Evolutionary conservation across 2,329 filamentous ascomycete genomes (phyloP), one percentile per base, ranked within the genome.

Genomic region (Colletotrichum destructivum): DNA sequence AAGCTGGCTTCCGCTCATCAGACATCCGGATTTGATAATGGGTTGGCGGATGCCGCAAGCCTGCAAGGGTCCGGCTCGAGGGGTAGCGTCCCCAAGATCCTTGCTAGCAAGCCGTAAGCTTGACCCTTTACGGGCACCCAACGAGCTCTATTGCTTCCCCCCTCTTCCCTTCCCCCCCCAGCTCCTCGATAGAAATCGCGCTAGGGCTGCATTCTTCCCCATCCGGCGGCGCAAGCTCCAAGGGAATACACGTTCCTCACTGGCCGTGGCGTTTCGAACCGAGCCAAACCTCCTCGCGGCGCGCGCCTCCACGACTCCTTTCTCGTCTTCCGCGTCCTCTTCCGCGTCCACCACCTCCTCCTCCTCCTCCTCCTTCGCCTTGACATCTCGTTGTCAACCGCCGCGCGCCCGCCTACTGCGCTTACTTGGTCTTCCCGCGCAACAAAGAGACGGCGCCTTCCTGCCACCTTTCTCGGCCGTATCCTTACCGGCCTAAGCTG

Each of bases 381-480:
- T 62, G 56, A 62, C 59, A 62, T 31, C 31, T 31, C 31, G 31
- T 7, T 31, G 31, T 55, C 62, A 55, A 42, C 44, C 67, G 55
- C 54, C 60, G 26, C 52, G 62, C 46, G 62, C 18, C 18, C 62
- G 51, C 40, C 62, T 49, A 38, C 63, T 54, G 59, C 69, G 64
- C 69, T 71, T 64, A 40, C 52, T 69, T 71, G 69, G 69, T 18
- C 54, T 55, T 71, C 69, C 69, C 69, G 69, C 18, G 42, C 26
- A 60, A 71, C 65, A 71, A 71, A 71, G 69, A 59, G 65, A 71
- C 69, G 69, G 69, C 69, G 65, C 59, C 69, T 59, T 71, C 59
- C 65, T 69, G 59, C 40, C 65, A 71, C 46, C 42, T 61, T 31
- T 71, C 46, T 63, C 69, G 69, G 69, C 69, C 69, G 69, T 71